These are phyloP conservation scores for Taphrina betulina DNA, from an alignment of 1,139 yeast genomes.

Conservation along the genomic window DNA sequence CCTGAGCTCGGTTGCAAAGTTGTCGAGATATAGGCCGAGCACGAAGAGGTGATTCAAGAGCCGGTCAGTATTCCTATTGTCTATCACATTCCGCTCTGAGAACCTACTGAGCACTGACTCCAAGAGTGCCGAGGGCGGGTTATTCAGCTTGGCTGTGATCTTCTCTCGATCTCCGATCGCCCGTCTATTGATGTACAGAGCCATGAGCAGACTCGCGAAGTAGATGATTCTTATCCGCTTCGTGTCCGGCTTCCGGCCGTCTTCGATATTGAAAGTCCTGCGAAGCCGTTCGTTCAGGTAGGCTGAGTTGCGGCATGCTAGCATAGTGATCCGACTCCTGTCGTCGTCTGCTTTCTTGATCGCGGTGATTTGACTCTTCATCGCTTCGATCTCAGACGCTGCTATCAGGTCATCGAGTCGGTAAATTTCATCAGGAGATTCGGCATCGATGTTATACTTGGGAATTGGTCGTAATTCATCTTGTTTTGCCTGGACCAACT, in stretches of 20 bases:
- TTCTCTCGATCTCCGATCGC: constrained; percentile 56
- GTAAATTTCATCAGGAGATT: constrained; percentile 76
- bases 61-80: constrained; percentile 70
- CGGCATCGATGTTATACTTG: constrained; percentile 68
- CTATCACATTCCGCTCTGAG: constrained; percentile 65
- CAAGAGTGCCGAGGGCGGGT: constrained; percentile 70
- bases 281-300: constrained; percentile 56
- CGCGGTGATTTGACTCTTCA: constrained; percentile 52
- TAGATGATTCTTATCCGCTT: constrained; percentile 60
- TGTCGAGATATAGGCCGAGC: constrained; percentile 70
- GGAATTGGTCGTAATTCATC: constrained; percentile 81
- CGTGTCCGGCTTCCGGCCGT: constrained; percentile 27
- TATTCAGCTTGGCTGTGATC: constrained; percentile 60
- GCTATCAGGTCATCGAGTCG: constrained; percentile 72
- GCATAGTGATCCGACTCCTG: constrained; percentile 39
- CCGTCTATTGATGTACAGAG: constrained; percentile 73
- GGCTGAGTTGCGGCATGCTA: constrained; percentile 62
- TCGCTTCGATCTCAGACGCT: constrained; percentile 63
- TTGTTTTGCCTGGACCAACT: constrained; percentile 47
- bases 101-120: constrained; percentile 72
- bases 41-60: constrained; percentile 75
- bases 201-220: constrained; percentile 75
- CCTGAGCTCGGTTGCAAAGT: constrained; percentile 69
- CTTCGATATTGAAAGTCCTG: constrained; percentile 43
- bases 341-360: constrained; percentile 43